Conservation (phyloP, 805 yeast species). For the Geotrichum ghanense region DNA sequence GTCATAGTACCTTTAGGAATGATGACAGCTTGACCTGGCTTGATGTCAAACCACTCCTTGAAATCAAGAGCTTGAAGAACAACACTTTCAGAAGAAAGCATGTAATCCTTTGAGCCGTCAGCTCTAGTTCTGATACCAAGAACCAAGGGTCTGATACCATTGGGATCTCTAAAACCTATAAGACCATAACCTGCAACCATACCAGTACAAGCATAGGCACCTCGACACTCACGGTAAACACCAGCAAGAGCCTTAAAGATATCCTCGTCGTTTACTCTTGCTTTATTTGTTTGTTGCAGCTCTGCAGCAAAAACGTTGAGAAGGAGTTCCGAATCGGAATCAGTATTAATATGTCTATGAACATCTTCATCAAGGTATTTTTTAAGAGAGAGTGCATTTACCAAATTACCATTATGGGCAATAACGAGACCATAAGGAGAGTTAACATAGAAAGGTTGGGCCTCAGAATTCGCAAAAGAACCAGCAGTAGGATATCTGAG, state of each 20-base stretch:
- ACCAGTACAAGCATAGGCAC: conserved; percentile 95
- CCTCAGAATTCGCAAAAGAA: conserved; percentile 88
- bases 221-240: conserved; percentile 70
- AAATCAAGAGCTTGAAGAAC: conserved; percentile 89
- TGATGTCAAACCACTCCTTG: conserved; percentile 63
- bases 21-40: conserved; percentile 95
- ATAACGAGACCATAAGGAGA: conserved; percentile 89
- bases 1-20: conserved; percentile 62
- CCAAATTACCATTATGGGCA: conserved; percentile 91
- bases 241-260: conserved; percentile 78
- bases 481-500: conserved; percentile 97
- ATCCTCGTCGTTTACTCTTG: conserved; percentile 85
- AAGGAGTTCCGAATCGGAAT: conserved; percentile 86
- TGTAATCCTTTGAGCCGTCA: conserved; percentile 71
- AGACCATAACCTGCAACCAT: conserved; percentile 94
- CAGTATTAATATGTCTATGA: conserved; percentile 96
- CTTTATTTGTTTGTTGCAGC: conserved; percentile 81
- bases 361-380: conserved; percentile 82
- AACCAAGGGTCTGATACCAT: conserved; percentile 87
- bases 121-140: conserved; percentile 67
- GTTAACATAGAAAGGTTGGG: conserved; percentile 97
- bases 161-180: conserved; percentile 94
- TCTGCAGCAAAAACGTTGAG: conserved; percentile 87
- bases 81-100: conserved; percentile 93
- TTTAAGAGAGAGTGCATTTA: conserved; percentile 69